Evolutionary conservation across 78 protist species (phyloP), one percentile per base, ranked within the genome.

Genomic region (Polysphondylium violaceum): DNA sequence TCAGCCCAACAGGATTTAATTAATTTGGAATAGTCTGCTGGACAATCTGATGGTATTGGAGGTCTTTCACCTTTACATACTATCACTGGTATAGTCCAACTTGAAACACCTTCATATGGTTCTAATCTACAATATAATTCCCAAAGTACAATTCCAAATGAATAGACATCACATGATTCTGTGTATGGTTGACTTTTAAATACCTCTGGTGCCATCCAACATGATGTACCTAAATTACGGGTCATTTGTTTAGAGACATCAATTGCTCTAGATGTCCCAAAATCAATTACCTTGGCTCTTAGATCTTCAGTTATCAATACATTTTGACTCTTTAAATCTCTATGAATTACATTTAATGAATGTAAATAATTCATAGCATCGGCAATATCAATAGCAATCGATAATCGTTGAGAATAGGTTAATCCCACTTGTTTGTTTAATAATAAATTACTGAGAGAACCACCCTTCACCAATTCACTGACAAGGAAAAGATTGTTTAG

Each of bases 141-240:
- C 81, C 81, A 88, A 8, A 75, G 25, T 6, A 71, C 77, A 36
- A 88, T 88, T 25, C 89, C 94, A 38, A 76, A 88, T 2, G 87
- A 69, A 23, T 88, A 88, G 43, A 88, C 94, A 67, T 88, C 94
- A 60, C 81, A 76, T 16, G 51, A 44, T 36, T 88, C 89, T n/a
- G 86, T 77, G 43, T 88, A 88, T 27, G 77, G 76, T 65, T 76
- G 58, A 17, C 61, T 73, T 76, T 68, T 88, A 53, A 88, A 88
- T 19, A 73, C 53, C 35, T 88, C 94, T 17, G 94, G 94, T 50
- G 87, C 76, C 94, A 88, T 88, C 75, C 86, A 88, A 33, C 76
- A 69, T 1, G 73, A 43, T 0, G 88, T 78, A 35, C 79, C 87
- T 21, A 78, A 25, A 88, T 75, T 73, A 23, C 63, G 27, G n/a